Percentiles rank a stretch among this genome's conserved stretches.
Conservation (phyloP, 2,329 filamentous ascomycete species). For the Neofusicoccum sp. region DNA sequence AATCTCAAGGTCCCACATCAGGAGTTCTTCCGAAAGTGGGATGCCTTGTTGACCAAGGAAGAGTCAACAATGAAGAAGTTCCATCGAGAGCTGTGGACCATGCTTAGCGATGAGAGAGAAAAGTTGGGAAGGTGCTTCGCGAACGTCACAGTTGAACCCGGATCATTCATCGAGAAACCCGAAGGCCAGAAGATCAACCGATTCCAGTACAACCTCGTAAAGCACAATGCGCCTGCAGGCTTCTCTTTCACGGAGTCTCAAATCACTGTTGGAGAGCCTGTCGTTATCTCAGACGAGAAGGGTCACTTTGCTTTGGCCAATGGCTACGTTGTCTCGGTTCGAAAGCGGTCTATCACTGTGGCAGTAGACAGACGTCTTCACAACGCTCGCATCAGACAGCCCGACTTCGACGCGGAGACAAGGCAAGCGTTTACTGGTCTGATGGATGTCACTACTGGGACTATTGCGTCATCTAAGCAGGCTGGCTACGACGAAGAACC, state of each 20-base stretch:
- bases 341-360: slow-evolving; percentile 76
- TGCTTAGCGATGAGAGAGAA: slow-evolving; percentile 87
- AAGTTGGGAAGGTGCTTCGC: slow-evolving; percentile 87
- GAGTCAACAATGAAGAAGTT: slow-evolving; percentile 88
- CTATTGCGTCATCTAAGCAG: neutral
- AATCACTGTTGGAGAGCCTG: slow-evolving; percentile 81
- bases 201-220: slow-evolving; percentile 83
- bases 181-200: slow-evolving; percentile 84
- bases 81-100: slow-evolving; percentile 91
- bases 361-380: slow-evolving; percentile 89
- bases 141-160: slow-evolving; percentile 80
- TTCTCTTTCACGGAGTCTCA: slow-evolving; percentile 94
- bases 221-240: slow-evolving; percentile 60
- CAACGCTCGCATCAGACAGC: slow-evolving; percentile 75
- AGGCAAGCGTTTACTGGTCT: slow-evolving; percentile 91
- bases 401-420: slow-evolving; percentile 71
- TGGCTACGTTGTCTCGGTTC: slow-evolving; percentile 81
- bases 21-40: slow-evolving; percentile 93
- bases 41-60: slow-evolving; percentile 88
- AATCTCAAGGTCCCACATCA: slow-evolving; percentile 75
- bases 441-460: slow-evolving; percentile 69
- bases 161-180: slow-evolving; percentile 69
- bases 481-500: slow-evolving; percentile 56
- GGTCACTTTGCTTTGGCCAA: slow-evolving; percentile 95
- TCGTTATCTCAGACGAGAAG: slow-evolving; percentile 94